A percentile compares a stretch with the other conserved stretches of the same genome.
These are phyloP conservation scores for Ceratopteris richardii DNA, from an alignment of 75 land plant species.

Conservation along the genomic window DNA sequence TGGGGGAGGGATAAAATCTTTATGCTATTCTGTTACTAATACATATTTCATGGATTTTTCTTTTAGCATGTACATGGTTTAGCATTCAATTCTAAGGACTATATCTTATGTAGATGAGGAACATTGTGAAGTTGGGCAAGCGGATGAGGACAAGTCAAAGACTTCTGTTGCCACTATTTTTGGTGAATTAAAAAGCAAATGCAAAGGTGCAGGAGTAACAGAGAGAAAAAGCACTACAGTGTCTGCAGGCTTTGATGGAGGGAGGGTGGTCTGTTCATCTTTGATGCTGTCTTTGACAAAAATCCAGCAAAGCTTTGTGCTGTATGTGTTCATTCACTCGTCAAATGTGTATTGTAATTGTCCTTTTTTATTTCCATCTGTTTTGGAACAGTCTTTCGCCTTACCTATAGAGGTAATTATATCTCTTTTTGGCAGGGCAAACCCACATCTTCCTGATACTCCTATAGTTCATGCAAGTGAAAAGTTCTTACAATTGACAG, in stretches of 20 bases:
- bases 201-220: slow-evolving; percentile 44
- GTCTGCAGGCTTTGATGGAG: slow-evolving; percentile 14
- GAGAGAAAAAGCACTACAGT: slow-evolving; percentile 37
- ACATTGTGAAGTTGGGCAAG: slow-evolving; percentile 39
- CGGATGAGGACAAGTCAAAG: slow-evolving; percentile 52
- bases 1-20: no score
- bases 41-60: no score
- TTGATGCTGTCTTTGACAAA: slow-evolving; percentile 65
- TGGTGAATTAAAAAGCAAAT: slow-evolving; percentile 43
- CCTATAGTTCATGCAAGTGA: slow-evolving; percentile 94
- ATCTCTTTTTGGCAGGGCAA: slow-evolving; percentile 44
- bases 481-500: slow-evolving; percentile 70
- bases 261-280: slow-evolving; percentile 45
- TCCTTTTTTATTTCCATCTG: no score
- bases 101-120: slow-evolving; percentile 24
- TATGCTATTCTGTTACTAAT: no score
- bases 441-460: slow-evolving; percentile 74
- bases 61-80: no score
- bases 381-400: no score
- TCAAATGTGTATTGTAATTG: no score
- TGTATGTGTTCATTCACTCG: slow-evolving; percentile 84
- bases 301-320: slow-evolving; percentile 96
- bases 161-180: slow-evolving; percentile 37
- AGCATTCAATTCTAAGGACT: no score
- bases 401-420: no score